Evolutionary conservation across 2,329 filamentous ascomycete genomes (phyloP).

Genomic region (Calonectria ilicicola): DNA sequence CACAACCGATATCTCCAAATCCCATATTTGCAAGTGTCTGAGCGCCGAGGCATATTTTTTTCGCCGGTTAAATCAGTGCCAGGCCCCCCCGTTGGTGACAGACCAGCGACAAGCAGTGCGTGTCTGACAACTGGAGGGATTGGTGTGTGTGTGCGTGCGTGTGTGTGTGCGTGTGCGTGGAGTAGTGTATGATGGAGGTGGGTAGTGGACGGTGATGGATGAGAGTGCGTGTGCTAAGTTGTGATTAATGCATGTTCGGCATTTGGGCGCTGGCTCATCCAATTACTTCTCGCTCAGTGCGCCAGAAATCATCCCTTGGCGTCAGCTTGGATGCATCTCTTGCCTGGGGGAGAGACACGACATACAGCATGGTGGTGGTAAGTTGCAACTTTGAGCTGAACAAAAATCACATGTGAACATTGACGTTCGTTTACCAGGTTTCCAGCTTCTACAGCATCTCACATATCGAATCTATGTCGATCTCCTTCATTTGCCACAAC

Average conservation of each 20-base stretch:
- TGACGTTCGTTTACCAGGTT: not conserved
- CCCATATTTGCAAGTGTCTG: not conserved
- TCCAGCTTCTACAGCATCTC: not conserved
- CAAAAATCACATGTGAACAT: slow-evolving; percentile 4
- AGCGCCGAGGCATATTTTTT: not conserved
- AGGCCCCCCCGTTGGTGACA: not conserved
- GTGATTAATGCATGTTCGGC: slow-evolving; percentile 13
- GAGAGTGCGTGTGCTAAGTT: not conserved
- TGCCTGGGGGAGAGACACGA: not conserved
- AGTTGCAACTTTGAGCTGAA: not conserved
- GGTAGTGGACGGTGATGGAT: not conserved
- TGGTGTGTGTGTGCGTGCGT: not conserved
- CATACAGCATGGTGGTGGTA: not conserved
- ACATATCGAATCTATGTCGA: not conserved
- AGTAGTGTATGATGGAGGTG: not conserved
- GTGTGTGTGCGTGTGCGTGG: not conserved
- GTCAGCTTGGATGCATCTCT: not conserved
- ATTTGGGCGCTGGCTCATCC: not conserved
- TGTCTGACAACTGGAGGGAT: not conserved
- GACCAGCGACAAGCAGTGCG: not conserved
- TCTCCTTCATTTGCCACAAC: not conserved
- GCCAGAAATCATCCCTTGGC: not conserved
- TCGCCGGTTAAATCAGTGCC: too few species aligned
- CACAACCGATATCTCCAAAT: not conserved
- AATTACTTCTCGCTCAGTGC: not conserved